Conservation (phyloP, 2,329 filamentous ascomycete species). For the Hypoxylon sp. region DNA sequence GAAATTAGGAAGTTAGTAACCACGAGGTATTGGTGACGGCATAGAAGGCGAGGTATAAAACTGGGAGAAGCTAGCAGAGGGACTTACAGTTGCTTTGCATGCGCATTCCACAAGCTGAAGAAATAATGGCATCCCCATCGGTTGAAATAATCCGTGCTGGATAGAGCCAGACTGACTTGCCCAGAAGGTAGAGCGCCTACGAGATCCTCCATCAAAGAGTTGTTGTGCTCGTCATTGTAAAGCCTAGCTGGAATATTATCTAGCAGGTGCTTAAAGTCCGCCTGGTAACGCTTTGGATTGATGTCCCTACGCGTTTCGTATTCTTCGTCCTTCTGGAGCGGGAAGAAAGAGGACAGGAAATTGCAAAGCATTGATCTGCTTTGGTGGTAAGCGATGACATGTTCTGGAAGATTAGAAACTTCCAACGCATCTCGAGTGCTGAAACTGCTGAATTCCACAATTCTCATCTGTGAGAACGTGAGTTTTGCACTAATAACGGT, state of each 20-base stretch:
- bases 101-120: conserved; percentile 68
- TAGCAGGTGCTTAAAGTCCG: conserved; percentile 53
- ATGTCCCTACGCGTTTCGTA: conserved; percentile 50
- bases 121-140: conserved; percentile 73
- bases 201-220: conserved; percentile 66
- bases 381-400: conserved; percentile 65
- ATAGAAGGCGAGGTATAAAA: neutral
- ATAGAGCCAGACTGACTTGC: conserved; percentile 66
- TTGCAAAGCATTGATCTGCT: conserved; percentile 65
- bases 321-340: conserved; percentile 56
- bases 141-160: conserved; percentile 56
- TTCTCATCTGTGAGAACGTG: conserved; percentile 53
- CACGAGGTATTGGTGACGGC: neutral
- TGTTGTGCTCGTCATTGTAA: conserved; percentile 59
- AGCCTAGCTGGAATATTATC: conserved; percentile 53
- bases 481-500: conserved; percentile 56
- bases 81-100: conserved; percentile 65
- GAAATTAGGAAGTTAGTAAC: conserved; percentile 3
- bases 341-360: conserved; percentile 64
- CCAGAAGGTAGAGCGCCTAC: conserved; percentile 60
- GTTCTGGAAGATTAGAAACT: conserved; percentile 47
- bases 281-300: conserved; percentile 33
- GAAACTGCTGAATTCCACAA: conserved; percentile 7
- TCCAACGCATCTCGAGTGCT: conserved; percentile 43
- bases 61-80: neutral